These are phyloP conservation scores for Taphrina communis DNA, from an alignment of 1,139 yeast genomes.

Conservation along the genomic window DNA sequence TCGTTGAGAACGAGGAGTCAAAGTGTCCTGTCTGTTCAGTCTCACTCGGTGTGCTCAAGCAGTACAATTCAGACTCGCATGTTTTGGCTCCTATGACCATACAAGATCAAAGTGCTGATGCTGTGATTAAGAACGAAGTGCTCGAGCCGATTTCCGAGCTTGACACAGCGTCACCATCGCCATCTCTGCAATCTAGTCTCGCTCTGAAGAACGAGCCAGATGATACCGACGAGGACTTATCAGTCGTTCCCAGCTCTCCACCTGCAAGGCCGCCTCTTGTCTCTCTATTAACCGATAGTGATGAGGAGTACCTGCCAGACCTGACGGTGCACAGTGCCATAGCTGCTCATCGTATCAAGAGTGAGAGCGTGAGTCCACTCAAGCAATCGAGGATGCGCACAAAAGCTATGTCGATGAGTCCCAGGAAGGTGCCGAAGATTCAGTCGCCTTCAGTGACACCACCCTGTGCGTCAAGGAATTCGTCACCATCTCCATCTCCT, in stretches of 20 bases:
- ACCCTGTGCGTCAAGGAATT: neutral
- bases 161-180: neutral
- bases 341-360: neutral
- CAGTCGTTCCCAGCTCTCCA: neutral
- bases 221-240: neutral
- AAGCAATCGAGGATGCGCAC: neutral
- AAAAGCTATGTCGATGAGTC: neutral
- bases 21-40: conserved; percentile 97
- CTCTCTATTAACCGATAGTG: neutral
- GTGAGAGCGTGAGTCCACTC: neutral
- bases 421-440: neutral
- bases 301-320: conserved; percentile 11
- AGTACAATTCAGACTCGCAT: conserved; percentile 64
- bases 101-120: neutral
- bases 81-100: conserved; percentile 86
- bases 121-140: neutral
- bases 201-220: neutral
- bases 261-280: neutral
- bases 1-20: conserved; percentile 61
- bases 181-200: neutral
- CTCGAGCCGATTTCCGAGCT: conserved; percentile 52
- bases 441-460: neutral
- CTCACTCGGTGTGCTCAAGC: conserved; percentile 81
- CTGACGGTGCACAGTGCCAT: neutral
- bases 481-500: neutral